These are phyloP conservation scores for Populus hybrid DNA, from an alignment of 441 rosid species.

Conservation along the genomic window DNA sequence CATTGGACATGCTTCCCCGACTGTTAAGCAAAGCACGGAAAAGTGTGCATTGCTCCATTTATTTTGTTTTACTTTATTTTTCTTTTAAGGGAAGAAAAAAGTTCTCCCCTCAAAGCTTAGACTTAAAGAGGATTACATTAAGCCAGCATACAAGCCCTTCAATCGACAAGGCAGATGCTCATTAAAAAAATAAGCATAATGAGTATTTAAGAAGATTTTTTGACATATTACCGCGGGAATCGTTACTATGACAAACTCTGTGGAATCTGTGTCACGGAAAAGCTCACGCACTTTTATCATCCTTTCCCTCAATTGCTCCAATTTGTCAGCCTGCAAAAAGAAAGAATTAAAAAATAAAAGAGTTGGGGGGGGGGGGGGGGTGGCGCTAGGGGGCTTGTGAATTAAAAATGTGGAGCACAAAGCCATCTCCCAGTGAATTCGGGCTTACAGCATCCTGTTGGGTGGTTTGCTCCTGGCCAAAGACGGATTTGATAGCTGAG, in stretches of 20 bases:
- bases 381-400: neutral
- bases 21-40: neutral
- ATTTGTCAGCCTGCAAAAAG: slow-evolving; percentile 58
- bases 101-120: neutral
- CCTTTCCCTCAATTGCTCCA: slow-evolving; percentile 77
- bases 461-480: slow-evolving; percentile 64
- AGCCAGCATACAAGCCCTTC: neutral
- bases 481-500: slow-evolving; percentile 86
- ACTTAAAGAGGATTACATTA: neutral
- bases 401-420: slow-evolving; percentile 13
- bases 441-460: slow-evolving; percentile 62
- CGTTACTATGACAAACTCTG: slow-evolving; percentile 89
- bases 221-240: slow-evolving; percentile 68
- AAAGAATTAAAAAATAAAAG: neutral
- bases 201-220: neutral
- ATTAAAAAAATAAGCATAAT: no score
- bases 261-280: slow-evolving; percentile 74
- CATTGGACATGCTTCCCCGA: neutral
- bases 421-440: slow-evolving; percentile 16
- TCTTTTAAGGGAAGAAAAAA: neutral
- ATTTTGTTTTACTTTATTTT: neutral
- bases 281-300: slow-evolving; percentile 90
- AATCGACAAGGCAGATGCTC: neutral
- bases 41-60: neutral
- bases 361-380: neutral